A percentile compares a stretch with the other conserved stretches of the same genome.
phyloP scores from a whole-genome alignment of 495 filamentous ascomycete genomes.

The Aspergillus kassunensis region DNA sequence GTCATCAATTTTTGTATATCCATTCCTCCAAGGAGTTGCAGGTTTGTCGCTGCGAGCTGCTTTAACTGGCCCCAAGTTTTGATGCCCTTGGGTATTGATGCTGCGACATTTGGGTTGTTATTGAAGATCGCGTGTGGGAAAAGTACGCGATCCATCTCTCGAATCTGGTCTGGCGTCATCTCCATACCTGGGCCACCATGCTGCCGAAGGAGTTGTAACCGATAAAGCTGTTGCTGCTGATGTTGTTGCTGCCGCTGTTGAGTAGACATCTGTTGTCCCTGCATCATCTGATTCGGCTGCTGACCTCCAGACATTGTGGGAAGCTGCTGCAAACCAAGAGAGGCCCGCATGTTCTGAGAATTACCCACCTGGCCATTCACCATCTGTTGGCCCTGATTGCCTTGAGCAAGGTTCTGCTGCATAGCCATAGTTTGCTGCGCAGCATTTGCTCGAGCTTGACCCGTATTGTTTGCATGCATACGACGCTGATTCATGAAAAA shows the following conservation, averaged over 20 bases:
- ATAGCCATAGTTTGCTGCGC: slow-evolving; percentile 27
- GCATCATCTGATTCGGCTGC: slow-evolving; percentile 29
- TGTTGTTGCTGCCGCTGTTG: slow-evolving; percentile 35
- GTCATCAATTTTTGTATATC: slow-evolving; percentile 44
- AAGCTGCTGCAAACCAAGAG: slow-evolving; percentile 29
- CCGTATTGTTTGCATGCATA: slow-evolving; percentile 26
- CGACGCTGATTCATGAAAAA: slow-evolving; percentile 36
- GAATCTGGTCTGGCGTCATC: slow-evolving; percentile 41
- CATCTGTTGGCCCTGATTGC: slow-evolving; percentile 36
- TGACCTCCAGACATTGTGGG: slow-evolving; percentile 31
- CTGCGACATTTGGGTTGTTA: slow-evolving; percentile 28
- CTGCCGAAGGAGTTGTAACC: slow-evolving; percentile 36
- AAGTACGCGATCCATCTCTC: slow-evolving; percentile 44
- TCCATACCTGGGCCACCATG: slow-evolving; percentile 36
- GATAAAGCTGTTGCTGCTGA: slow-evolving; percentile 34
- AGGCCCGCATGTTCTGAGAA: slow-evolving; percentile 31
- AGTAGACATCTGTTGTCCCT: slow-evolving; percentile 33
- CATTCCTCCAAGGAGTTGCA: slow-evolving; percentile 35
- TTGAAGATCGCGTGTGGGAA: slow-evolving; percentile 41
- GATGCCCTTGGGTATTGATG: slow-evolving; percentile 52
- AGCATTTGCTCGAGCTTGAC: slow-evolving; percentile 22
- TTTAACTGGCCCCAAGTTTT: slow-evolving; percentile 75
- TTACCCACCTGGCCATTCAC: slow-evolving; percentile 35
- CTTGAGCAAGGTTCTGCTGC: slow-evolving; percentile 30
- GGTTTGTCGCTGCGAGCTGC: slow-evolving; percentile 51